Percentiles rank a stretch among this genome's conserved stretches.
These are phyloP conservation scores for Coniochaeta ligniaria DNA, from an alignment of 2,329 filamentous ascomycete genomes.

Conservation along the genomic window DNA sequence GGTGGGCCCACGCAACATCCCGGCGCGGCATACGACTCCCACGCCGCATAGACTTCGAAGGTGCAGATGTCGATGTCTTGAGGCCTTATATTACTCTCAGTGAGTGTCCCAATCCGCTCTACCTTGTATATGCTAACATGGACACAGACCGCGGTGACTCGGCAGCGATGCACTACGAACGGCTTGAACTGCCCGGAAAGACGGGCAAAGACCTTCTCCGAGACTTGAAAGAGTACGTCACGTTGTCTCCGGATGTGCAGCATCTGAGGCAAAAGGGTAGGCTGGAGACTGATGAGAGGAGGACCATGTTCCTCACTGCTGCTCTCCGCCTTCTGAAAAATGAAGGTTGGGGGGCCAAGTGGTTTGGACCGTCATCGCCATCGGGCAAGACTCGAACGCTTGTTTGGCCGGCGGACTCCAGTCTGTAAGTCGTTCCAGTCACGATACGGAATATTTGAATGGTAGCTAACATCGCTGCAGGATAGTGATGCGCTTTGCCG, in stretches of 20 bases:
- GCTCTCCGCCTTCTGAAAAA: neutral
- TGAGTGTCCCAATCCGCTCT: neutral
- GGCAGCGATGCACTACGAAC: neutral
- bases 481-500: neutral
- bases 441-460: neutral
- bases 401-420: neutral
- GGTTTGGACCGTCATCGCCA: neutral
- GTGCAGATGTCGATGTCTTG: neutral
- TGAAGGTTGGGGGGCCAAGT: neutral
- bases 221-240: neutral
- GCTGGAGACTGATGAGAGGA: neutral
- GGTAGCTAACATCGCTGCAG: neutral
- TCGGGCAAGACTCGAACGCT: neutral
- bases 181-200: neutral
- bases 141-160: neutral
- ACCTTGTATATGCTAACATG: neutral
- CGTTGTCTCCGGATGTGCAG: neutral
- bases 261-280: neutral
- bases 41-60: neutral
- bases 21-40: neutral
- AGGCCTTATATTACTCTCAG: neutral
- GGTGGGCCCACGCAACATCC: neutral
- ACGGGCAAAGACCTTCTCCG: neutral
- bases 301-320: neutral
- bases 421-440: neutral